A percentile compares a stretch with the other conserved stretches of the same genome.
Conservation (phyloP, 1,284 basidiomycete genomes). For the Pseudozyma tsukubaensis region DNA sequence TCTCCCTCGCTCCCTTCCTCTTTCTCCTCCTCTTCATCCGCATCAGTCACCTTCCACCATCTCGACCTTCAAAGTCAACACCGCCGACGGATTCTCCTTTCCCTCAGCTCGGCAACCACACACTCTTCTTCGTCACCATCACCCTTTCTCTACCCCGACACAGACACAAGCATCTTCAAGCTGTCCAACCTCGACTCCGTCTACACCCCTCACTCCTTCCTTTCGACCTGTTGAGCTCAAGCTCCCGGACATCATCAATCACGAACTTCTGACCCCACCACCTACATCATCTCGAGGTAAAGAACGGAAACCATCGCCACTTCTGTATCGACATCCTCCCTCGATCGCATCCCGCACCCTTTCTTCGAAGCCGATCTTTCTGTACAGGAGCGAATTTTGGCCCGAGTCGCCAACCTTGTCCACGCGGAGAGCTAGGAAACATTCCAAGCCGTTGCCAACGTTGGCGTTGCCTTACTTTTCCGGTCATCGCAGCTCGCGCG, state of each 20-base stretch:
- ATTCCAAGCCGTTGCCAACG: not conserved
- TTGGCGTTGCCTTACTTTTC: not conserved
- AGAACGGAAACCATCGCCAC: not conserved
- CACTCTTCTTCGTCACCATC: not conserved
- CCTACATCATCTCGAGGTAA: not conserved
- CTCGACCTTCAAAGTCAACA: too few species aligned
- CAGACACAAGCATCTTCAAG: not conserved
- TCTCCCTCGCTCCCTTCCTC: too few species aligned
- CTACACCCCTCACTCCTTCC: not conserved
- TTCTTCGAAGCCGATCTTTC: not conserved
- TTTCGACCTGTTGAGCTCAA: too few species aligned
- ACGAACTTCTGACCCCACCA: not conserved
- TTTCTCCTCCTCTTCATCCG: not conserved
- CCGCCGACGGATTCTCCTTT: not conserved
- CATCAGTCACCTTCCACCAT: conserved; percentile 1
- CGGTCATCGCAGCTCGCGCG: not conserved
- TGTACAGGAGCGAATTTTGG: conserved; percentile 13
- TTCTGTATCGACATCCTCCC: not conserved
- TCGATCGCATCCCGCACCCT: not conserved
- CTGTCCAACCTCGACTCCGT: not conserved
- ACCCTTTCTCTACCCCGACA: not conserved
- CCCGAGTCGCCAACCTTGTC: conserved; percentile 22
- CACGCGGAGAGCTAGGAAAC: conserved; percentile 12
- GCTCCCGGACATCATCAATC: not conserved
- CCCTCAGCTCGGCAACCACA: not conserved